A percentile compares a stretch with the other conserved stretches of the same genome.
Conservation (phyloP, 2,329 filamentous ascomycete genomes). For the Talaromyces funiculosus region DNA sequence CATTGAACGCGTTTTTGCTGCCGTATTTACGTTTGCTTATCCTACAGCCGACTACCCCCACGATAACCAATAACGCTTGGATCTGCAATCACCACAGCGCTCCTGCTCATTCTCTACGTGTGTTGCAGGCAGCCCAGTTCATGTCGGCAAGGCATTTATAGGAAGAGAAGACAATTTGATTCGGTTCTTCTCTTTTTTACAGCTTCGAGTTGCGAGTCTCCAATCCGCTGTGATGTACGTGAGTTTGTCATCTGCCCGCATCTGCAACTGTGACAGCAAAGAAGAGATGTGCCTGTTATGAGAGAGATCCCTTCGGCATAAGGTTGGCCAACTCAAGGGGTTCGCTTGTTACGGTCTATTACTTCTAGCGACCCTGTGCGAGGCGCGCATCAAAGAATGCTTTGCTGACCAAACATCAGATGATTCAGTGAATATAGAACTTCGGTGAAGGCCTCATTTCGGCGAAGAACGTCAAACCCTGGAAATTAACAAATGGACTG, state of each 20-base stretch:
- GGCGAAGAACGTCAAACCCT: not conserved
- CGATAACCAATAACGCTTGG: constrained; percentile 4
- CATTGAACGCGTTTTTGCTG: constrained; percentile 1
- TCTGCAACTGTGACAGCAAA: not conserved
- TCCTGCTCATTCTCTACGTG: not conserved
- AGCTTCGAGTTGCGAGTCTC: not conserved
- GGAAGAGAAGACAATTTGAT: not conserved
- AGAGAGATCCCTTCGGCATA: not conserved
- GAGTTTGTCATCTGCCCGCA: not conserved
- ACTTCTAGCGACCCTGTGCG: not conserved
- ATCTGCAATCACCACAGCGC: not conserved
- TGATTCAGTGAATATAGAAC: constrained; percentile 1
- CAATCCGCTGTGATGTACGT: not conserved
- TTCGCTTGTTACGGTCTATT: not conserved
- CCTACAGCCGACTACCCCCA: not conserved
- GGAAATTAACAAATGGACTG: not conserved
- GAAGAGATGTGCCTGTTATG: not conserved
- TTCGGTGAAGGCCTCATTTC: not conserved
- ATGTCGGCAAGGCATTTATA: not conserved
- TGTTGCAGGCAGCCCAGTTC: not conserved
- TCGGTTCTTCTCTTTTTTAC: not conserved
- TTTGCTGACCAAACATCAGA: constrained; percentile 1
- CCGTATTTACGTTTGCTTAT: not conserved
- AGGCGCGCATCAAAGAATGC: not conserved
- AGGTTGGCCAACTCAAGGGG: not conserved